Percentiles rank a stretch among this genome's conserved stretches.
phyloP scores from a whole-genome alignment of 2,329 filamentous ascomycete species.

The Paracamarosporium sp. region DNA sequence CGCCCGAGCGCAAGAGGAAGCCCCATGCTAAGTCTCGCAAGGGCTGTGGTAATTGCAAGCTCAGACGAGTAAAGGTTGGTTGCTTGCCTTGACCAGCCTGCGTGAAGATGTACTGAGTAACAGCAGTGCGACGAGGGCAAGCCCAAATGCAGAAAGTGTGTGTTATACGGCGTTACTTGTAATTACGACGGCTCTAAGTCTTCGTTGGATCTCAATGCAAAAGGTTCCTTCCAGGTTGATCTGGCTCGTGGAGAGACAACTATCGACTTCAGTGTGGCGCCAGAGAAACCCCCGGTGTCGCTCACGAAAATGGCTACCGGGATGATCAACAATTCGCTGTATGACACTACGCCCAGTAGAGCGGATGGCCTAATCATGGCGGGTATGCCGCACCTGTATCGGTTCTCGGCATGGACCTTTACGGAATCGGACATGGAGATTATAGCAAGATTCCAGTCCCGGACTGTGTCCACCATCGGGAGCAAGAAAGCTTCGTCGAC shows the following conservation, averaged over 20 bases:
- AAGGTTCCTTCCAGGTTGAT: constrained; percentile 34
- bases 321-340: constrained; percentile 23
- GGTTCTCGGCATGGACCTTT: constrained; percentile 21
- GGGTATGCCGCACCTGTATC: not conserved
- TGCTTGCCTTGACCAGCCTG: not conserved
- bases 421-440: constrained; percentile 31
- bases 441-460: constrained; percentile 52
- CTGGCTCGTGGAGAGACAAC: constrained; percentile 7
- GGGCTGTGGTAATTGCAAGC: constrained; percentile 65
- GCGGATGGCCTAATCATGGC: not conserved
- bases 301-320: constrained; percentile 15
- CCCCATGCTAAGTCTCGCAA: constrained; percentile 61
- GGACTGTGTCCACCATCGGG: constrained; percentile 54
- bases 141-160: constrained; percentile 59
- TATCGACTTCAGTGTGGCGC: constrained; percentile 1
- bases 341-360: not conserved
- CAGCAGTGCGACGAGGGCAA: constrained; percentile 61
- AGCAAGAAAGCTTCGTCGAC: constrained; percentile 32
- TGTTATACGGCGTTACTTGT: constrained; percentile 56
- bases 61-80: constrained; percentile 60
- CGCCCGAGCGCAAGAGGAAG: constrained; percentile 26
- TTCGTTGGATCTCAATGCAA: constrained; percentile 42
- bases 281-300: constrained; percentile 17
- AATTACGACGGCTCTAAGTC: constrained; percentile 49
- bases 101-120: not conserved